Conservation (phyloP, 2,329 filamentous ascomycete genomes). For the Gaeumannomyces sp. region DNA sequence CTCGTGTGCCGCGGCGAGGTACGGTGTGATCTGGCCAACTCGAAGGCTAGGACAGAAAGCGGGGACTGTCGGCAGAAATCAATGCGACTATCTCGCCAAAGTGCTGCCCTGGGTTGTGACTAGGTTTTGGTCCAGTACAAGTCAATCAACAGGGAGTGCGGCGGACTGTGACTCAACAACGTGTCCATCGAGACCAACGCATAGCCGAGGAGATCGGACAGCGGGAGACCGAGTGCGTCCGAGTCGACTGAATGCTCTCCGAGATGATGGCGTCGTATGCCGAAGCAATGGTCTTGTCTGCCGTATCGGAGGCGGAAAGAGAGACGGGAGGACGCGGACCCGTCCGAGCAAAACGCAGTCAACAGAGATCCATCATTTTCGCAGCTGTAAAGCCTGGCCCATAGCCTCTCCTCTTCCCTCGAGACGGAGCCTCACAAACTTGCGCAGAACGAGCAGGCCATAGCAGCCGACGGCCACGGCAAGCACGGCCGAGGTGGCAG, state of each 20-base stretch:
- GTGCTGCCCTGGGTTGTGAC: background rate
- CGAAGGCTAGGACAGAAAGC: background rate
- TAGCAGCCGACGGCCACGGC: conserved; percentile 75
- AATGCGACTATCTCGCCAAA: background rate
- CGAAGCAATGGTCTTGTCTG: no score
- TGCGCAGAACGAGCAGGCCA: conserved; percentile 74
- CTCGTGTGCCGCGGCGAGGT: background rate
- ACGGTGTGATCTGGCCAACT: background rate
- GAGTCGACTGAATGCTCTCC: background rate
- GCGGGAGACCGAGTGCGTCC: background rate
- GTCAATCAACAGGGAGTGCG: background rate
- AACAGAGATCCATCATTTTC: background rate
- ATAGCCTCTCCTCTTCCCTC: conserved; percentile 16
- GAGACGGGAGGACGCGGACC: background rate
- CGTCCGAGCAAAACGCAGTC: background rate
- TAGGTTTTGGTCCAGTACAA: background rate
- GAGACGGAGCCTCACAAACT: conserved; percentile 33
- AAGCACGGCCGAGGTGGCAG: conserved; percentile 63
- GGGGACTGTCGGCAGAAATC: background rate
- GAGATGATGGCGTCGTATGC: background rate
- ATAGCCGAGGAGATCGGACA: background rate
- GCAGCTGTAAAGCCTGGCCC: background rate
- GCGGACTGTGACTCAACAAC: background rate
- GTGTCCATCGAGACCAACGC: background rate
- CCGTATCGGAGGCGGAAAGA: no score